Conservation (phyloP, 371 early-diverging fungal genomes). For the Mucor circinelloides region DNA sequence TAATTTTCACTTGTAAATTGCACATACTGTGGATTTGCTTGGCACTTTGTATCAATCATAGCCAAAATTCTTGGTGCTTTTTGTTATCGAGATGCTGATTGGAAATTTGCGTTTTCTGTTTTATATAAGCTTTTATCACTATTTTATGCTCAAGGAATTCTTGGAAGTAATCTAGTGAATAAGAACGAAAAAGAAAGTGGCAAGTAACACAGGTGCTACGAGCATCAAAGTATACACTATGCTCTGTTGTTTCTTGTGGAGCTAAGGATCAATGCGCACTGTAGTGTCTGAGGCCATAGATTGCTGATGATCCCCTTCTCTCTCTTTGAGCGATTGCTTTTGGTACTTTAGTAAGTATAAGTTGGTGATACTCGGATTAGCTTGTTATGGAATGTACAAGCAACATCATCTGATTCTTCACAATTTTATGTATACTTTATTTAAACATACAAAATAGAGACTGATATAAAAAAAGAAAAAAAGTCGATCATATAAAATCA, state of each 20-base stretch:
- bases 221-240: background rate
- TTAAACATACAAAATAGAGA: background rate
- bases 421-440: background rate
- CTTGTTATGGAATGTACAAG: background rate
- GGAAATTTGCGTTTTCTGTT: too few relatives aligned
- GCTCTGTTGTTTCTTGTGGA: background rate
- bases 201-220: background rate
- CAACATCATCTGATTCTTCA: background rate
- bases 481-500: background rate
- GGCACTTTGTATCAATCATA: too few relatives aligned
- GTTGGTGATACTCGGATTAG: background rate
- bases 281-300: background rate
- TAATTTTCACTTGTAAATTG: too few relatives aligned
- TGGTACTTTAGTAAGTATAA: background rate
- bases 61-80: too few relatives aligned
- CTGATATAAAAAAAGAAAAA: background rate
- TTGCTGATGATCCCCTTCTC: background rate
- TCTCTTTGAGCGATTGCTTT: too few relatives aligned
- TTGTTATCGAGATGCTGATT: too few relatives aligned
- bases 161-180: too few relatives aligned
- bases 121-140: too few relatives aligned
- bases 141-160: too few relatives aligned
- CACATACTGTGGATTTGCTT: too few relatives aligned
- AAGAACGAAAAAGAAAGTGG: too few relatives aligned
- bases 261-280: background rate